Percentiles rank a stretch among this genome's conserved stretches.
phyloP scores from a whole-genome alignment of 2,329 filamentous ascomycete species.

The Scorias spongiosa region DNA sequence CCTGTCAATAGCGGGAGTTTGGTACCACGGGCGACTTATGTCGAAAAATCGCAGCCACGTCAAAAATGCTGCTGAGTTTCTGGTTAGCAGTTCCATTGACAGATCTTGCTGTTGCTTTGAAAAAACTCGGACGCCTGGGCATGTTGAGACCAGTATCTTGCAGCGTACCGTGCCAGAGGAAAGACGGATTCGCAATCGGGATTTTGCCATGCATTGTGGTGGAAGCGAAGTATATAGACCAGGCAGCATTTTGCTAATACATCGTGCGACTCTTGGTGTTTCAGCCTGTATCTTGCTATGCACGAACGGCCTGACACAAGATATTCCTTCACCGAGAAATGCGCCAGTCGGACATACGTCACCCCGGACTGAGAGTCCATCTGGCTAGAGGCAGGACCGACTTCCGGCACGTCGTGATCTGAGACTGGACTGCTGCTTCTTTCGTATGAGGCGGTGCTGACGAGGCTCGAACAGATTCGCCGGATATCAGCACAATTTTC shows the following conservation, averaged over 20 bases:
- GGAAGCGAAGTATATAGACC: conserved; percentile 15
- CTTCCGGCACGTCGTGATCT: neutral
- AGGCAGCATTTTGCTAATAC: conserved; percentile 13
- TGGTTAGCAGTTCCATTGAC: neutral
- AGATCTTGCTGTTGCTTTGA: neutral
- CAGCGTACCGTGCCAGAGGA: neutral
- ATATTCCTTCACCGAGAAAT: conserved; percentile 24
- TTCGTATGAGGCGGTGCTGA: neutral
- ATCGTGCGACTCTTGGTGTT: conserved; percentile 9
- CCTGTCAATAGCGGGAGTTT: neutral
- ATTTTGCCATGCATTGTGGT: conserved; percentile 3
- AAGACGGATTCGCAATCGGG: neutral
- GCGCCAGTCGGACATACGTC: conserved; percentile 12
- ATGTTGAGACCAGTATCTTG: neutral
- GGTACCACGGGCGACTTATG: neutral
- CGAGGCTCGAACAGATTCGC: neutral
- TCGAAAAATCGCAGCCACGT: neutral
- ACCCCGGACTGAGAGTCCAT: neutral
- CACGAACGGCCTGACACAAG: conserved; percentile 15
- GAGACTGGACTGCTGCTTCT: neutral
- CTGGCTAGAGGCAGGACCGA: neutral
- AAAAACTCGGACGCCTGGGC: neutral
- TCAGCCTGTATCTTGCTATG: conserved; percentile 13
- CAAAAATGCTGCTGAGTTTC: neutral
- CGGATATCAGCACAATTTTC: neutral